These are phyloP conservation scores for Turritis glabra DNA, from an alignment of 345 rosid genomes.

Conservation along the genomic window DNA sequence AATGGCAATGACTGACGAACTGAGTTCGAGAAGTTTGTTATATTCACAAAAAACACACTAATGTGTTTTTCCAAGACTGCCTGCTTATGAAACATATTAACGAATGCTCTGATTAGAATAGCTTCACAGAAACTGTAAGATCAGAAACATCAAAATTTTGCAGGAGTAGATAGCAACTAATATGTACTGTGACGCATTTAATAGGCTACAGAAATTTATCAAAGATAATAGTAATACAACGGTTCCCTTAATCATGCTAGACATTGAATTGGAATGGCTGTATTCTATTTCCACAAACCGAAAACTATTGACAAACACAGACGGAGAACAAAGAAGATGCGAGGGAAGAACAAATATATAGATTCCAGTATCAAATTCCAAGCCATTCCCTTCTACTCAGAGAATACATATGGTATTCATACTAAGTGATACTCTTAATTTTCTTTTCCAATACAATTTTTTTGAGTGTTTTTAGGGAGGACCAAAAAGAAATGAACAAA, in stretches of 20 bases:
- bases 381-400: neutral
- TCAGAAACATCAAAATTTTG: neutral
- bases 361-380: neutral
- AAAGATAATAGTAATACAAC: neutral
- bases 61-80: neutral
- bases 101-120: neutral
- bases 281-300: neutral
- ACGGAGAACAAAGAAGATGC: neutral
- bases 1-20: neutral
- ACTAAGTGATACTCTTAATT: neutral
- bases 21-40: neutral
- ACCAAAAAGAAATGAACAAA: neutral
- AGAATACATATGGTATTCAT: neutral
- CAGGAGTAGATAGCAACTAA: neutral
- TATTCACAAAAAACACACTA: neutral
- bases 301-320: neutral
- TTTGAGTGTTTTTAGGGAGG: neutral
- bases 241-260: conserved; percentile 2
- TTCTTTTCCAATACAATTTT: neutral
- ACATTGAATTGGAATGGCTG: neutral
- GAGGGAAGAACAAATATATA: neutral
- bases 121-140: neutral
- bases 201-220: neutral
- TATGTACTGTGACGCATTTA: neutral
- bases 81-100: neutral